phyloP scores from a whole-genome alignment of 306 rosid genomes.

The Glycine soja region DNA sequence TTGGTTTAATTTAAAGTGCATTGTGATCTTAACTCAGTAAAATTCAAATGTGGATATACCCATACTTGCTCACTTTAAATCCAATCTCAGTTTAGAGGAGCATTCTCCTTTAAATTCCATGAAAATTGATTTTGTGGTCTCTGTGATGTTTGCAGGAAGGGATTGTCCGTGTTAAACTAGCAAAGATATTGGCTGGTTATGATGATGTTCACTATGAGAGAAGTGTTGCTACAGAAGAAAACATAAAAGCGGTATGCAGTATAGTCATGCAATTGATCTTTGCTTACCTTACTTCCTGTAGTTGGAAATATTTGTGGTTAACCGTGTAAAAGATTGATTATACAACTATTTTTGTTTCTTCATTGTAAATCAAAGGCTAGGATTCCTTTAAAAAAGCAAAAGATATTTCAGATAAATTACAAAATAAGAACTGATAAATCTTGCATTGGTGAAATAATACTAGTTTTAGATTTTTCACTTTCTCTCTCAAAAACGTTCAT shows the following conservation, averaged over 20 bases:
- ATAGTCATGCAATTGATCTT: conserved; percentile 32
- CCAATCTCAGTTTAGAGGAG: conserved; percentile 23
- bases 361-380: conserved; percentile 26
- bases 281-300: conserved; percentile 19
- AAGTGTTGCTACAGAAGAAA: conserved; percentile 84
- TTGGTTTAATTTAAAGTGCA: not conserved
- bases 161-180: conserved; percentile 83
- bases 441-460: no score
- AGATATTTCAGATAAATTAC: conserved; percentile 28
- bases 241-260: conserved; percentile 78
- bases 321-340: not conserved
- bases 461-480: no score
- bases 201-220: conserved; percentile 88
- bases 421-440: not conserved
- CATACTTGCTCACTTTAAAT: conserved; percentile 32
- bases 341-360: conserved; percentile 35
- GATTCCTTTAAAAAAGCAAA: conserved; percentile 17
- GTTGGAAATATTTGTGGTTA: conserved; percentile 30
- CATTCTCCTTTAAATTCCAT: conserved; percentile 29
- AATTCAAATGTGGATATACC: conserved; percentile 24
- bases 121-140: conserved; percentile 41
- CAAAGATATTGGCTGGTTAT: conserved; percentile 71
- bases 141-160: conserved; percentile 77
- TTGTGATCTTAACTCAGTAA: conserved; percentile 2
- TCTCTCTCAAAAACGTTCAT: no score